Conservation (phyloP, 345 rosid genomes). For the Dovyalis caffra region DNA sequence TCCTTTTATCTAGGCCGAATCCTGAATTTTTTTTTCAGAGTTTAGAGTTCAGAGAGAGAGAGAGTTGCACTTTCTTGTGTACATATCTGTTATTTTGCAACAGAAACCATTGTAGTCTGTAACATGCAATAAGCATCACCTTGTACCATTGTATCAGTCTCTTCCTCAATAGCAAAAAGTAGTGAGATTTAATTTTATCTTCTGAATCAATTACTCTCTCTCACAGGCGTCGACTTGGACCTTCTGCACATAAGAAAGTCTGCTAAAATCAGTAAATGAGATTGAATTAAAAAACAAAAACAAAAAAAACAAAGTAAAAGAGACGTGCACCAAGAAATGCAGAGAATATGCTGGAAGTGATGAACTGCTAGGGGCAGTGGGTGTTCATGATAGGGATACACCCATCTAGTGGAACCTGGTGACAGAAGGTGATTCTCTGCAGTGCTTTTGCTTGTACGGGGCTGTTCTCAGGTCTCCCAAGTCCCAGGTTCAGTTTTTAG, state of each 20-base stretch:
- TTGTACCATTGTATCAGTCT: neutral
- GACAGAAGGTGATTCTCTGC: neutral
- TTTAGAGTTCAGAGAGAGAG: neutral
- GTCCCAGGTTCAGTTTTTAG: neutral
- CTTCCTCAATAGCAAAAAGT: neutral
- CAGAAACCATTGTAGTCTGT: neutral
- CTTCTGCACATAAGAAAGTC: neutral
- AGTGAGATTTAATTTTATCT: neutral
- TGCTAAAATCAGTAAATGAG: too few species aligned
- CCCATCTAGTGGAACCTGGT: neutral
- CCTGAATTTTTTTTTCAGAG: neutral
- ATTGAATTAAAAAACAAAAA: too few species aligned
- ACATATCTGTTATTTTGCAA: neutral
- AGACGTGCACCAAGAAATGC: neutral
- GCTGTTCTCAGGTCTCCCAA: neutral
- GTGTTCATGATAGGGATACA: too few species aligned
- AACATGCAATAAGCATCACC: neutral
- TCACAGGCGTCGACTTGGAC: neutral
- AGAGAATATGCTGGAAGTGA: neutral
- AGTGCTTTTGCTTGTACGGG: neutral
- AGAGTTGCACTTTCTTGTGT: too few species aligned
- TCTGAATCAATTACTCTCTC: neutral
- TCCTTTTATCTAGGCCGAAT: conserved; percentile 61
- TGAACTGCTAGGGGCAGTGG: too few species aligned
- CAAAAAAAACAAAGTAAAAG: too few species aligned